Base-by-base conservation (phyloP, 768 basidiomycete species). In the Leccinum uliginosum region DNA sequence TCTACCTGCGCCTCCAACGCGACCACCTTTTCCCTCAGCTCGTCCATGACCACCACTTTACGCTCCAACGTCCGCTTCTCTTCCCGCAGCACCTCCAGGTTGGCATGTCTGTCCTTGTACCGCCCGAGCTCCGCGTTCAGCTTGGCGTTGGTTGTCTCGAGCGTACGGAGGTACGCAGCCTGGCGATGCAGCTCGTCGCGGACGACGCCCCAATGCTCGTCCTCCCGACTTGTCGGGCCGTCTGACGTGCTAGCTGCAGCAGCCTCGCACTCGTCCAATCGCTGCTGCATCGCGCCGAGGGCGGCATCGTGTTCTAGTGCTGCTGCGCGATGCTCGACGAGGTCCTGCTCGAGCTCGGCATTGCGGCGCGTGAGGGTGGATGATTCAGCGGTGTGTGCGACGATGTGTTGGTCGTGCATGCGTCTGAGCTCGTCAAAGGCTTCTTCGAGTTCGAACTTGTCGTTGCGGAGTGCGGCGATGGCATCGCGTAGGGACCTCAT, bases 101-200 rank as follows among this genome's bases (percentile, higher is more conserved):
- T 85, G 7, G 76, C 71, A n/a, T 84, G 75, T 1, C 80, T 75
- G 58, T 83, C 83, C 32, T 81, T 76, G 15, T 89, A 75, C 11
- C 75, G 60, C 6, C 68, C 68, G 15, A 90, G 62, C 62, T 92
- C 87, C 0, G 76, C 65, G 3, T 67, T 76, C 53, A 89, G 70
- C 58, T 77, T 80, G 1, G 78, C 71, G 58, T 91, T 91, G 3
- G 75, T 75, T 6, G 74, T 64, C 66, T 92, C 88, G 0, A 91
- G 73, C 0, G 73, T 76, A 0, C 82, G 80, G 47, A 86, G 71
- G 61, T 91, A 83, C 2, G 74, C 69, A 0, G 85, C 80, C 59
- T 89, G 89, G 1, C 83, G 80, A 46, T 83, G 79, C 3, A 92
- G 74, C 57, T 91, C 88, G 11, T 85, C 84, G 7, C 84, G 74